Percentiles rank a stretch among this genome's conserved stretches.
Evolutionary conservation across 495 filamentous ascomycete species (phyloP).

Genomic region (Talaromyces adpressus): DNA sequence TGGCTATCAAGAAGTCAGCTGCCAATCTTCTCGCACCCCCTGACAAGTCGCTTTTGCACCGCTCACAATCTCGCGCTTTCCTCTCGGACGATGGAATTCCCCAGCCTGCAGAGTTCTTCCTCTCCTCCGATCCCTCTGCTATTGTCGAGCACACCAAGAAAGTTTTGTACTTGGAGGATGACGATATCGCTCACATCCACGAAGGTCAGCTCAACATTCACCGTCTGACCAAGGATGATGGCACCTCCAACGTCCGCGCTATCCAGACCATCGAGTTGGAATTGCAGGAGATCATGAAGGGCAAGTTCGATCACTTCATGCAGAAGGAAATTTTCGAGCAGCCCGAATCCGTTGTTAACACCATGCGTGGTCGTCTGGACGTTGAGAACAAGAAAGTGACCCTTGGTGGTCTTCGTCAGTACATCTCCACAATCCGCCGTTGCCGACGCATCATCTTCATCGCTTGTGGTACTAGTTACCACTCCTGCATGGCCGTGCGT

Average conservation of each 20-base stretch:
- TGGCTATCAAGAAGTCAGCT: conserved; percentile 86
- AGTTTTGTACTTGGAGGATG: conserved; percentile 97
- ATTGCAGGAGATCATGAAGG: conserved; percentile 99
- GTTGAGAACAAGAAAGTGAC: conserved; percentile 88
- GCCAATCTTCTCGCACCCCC: conserved; percentile 76
- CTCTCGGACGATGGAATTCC: conserved; percentile 95
- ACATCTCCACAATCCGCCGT: conserved; percentile 91
- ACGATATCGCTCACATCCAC: conserved; percentile 98
- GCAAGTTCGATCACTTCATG: conserved; percentile 99
- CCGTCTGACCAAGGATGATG: conserved; percentile 92
- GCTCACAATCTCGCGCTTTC: conserved; percentile 96
- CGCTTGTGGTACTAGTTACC: conserved; percentile 94
- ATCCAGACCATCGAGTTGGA: conserved; percentile 98
- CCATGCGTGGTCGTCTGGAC: conserved; percentile 97
- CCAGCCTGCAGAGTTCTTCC: conserved; percentile 97
- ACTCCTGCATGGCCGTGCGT: conserved; percentile 98
- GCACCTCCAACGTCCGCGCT: conserved; percentile 88
- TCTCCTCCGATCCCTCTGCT: conserved; percentile 95
- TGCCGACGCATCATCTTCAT: conserved; percentile 97
- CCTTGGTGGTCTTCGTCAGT: conserved; percentile 88
- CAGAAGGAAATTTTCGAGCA: conserved; percentile 99
- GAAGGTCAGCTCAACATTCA: conserved; percentile 98
- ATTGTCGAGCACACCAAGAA: conserved; percentile 99
- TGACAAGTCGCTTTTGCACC: conserved; percentile 95
- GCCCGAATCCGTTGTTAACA: conserved; percentile 97